Evolutionary conservation across 2,329 filamentous ascomycete genomes (phyloP).

Genomic region (Colletotrichum cuscutae): DNA sequence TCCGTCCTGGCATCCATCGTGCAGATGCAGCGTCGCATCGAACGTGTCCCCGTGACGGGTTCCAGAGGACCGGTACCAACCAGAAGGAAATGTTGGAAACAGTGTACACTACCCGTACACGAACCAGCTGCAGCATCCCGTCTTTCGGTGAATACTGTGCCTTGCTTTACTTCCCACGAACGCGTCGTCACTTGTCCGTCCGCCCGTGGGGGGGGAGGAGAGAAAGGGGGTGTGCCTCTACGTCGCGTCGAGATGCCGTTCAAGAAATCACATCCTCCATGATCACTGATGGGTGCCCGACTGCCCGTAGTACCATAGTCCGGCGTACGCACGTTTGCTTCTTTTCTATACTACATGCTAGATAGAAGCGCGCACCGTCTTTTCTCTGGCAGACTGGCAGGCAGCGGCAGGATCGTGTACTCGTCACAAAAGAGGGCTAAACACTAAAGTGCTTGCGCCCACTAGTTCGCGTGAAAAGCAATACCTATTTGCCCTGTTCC

Average conservation of each 20-base stretch:
- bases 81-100: neutral
- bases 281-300: neutral
- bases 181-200: neutral
- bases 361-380: neutral
- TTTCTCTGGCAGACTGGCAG: neutral
- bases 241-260: neutral
- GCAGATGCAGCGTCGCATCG: conserved; percentile 32
- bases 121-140: neutral
- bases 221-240: neutral
- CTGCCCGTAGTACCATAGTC: too few species aligned
- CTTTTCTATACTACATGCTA: neutral
- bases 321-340: neutral
- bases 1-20: conserved; percentile 5
- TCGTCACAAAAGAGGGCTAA: neutral
- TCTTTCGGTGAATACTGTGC: neutral
- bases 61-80: conserved; percentile 23
- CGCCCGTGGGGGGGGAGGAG: neutral
- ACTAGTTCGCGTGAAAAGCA: neutral
- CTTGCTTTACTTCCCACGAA: neutral
- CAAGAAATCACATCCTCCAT: neutral
- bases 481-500: neutral
- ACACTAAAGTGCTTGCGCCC: conserved; percentile 8
- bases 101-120: neutral
- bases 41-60: conserved; percentile 26
- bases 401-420: neutral